Conservation (phyloP, 2,329 filamentous ascomycete species). For the Colletotrichum sp. region DNA sequence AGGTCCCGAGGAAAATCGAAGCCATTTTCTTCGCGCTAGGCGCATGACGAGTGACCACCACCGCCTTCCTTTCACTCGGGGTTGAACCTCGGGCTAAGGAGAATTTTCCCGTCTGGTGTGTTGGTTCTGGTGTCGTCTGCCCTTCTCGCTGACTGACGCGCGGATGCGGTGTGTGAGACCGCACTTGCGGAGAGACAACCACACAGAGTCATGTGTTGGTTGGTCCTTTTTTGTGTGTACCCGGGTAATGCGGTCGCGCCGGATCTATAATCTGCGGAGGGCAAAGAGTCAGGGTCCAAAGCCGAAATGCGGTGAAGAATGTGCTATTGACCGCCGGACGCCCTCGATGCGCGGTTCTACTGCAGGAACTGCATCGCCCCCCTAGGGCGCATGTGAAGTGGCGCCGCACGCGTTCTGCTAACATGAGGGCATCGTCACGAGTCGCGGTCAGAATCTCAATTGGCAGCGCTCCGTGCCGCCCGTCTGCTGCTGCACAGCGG, state of each 20-base stretch:
- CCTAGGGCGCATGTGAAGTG: neutral
- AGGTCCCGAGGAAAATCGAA: neutral
- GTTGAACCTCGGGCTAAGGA: neutral
- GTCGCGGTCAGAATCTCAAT: neutral
- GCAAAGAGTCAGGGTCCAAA: conserved; percentile 1
- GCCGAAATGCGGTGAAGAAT: conserved; percentile 15
- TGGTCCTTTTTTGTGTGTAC: neutral
- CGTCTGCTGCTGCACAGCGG: neutral
- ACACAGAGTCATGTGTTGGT: conserved; percentile 1
- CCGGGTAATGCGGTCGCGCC: neutral
- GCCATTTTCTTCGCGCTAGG: neutral
- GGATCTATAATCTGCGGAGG: neutral
- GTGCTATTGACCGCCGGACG: neutral
- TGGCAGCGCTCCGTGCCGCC: neutral
- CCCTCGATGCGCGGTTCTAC: neutral
- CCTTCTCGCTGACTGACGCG: neutral
- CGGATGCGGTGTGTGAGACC: neutral
- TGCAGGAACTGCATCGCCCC: conserved; percentile 13
- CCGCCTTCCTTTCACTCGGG: neutral
- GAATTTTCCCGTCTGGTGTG: neutral
- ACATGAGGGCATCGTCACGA: conserved; percentile 18
- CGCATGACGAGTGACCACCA: neutral
- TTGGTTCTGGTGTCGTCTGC: neutral
- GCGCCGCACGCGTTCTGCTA: neutral
- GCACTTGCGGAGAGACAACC: neutral